phyloP scores from a whole-genome alignment of 805 yeast species.

The Teunomyces cretensis region DNA sequence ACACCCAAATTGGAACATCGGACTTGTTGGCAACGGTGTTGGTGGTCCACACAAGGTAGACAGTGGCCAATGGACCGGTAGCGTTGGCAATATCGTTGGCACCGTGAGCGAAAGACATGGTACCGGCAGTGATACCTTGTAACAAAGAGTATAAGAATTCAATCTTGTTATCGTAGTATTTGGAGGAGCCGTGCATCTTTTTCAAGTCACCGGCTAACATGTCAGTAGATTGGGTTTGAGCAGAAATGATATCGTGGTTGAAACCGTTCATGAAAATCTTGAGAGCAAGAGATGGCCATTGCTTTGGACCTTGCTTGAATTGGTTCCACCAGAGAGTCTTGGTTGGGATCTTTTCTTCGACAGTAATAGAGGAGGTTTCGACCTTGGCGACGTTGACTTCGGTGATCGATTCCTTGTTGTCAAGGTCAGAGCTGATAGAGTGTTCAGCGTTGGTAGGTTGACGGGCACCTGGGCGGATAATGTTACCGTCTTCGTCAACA shows the following conservation, averaged over 20 bases:
- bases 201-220: slow-evolving; percentile 47
- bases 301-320: slow-evolving; percentile 44
- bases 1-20: slow-evolving; percentile 70
- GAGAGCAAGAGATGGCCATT: slow-evolving; percentile 56
- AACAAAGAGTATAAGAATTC: slow-evolving; percentile 67
- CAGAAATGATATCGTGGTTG: slow-evolving; percentile 58
- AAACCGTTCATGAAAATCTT: slow-evolving; percentile 58
- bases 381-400: slow-evolving; percentile 14
- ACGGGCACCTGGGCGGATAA: slow-evolving; percentile 12
- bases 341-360: slow-evolving; percentile 30
- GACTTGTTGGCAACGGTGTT: slow-evolving; percentile 47
- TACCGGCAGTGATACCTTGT: slow-evolving; percentile 72
- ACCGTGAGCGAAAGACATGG: slow-evolving; percentile 83
- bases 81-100: slow-evolving; percentile 80
- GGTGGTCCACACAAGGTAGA: slow-evolving; percentile 60
- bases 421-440: slow-evolving; percentile 14
- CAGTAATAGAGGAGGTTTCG: slow-evolving; percentile 10
- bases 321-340: slow-evolving; percentile 42
- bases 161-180: slow-evolving; percentile 66
- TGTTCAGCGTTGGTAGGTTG: slow-evolving; percentile 6
- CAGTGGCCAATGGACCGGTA: slow-evolving; percentile 70
- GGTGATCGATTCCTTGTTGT: slow-evolving; percentile 9
- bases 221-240: slow-evolving; percentile 42
- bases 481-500: slow-evolving; percentile 10
- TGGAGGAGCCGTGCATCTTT: slow-evolving; percentile 55